phyloP scores from a whole-genome alignment of 441 rosid species.

The Populus hybrid region DNA sequence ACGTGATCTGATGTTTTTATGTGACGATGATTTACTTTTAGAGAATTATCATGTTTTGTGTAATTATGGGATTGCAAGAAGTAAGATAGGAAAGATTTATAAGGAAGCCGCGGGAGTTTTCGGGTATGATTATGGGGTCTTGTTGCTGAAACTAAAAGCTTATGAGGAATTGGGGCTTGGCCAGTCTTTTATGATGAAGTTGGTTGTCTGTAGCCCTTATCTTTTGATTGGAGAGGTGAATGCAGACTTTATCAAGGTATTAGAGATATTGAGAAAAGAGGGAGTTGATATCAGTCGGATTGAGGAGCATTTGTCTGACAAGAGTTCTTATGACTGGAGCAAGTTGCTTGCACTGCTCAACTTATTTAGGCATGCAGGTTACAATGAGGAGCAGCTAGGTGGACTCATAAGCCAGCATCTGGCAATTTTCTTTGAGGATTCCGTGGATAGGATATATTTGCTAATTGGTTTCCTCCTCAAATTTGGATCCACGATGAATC shows the following conservation, averaged over 20 bases:
- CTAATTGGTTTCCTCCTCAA: conserved; percentile 51
- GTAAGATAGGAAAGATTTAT: conserved; percentile 60
- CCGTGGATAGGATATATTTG: conserved; percentile 44
- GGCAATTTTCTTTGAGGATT: conserved; percentile 47
- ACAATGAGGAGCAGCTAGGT: conserved; percentile 30
- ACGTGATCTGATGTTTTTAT: conserved; percentile 48
- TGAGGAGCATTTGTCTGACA: conserved; percentile 38
- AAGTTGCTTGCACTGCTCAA: conserved; percentile 44
- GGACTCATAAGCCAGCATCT: conserved; percentile 45
- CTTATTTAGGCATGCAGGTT: conserved; percentile 35
- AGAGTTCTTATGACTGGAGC: conserved; percentile 47
- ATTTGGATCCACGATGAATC: conserved; percentile 45
- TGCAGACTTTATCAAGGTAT: conserved; percentile 39
- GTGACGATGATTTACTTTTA: conserved; percentile 58
- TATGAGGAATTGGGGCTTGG: conserved; percentile 58
- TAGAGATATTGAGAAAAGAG: conserved; percentile 40
- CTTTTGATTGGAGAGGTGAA: conserved; percentile 49
- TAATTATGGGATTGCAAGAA: conserved; percentile 48
- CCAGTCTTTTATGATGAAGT: conserved; percentile 37
- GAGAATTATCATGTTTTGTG: conserved; percentile 66
- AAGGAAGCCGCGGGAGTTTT: conserved; percentile 57
- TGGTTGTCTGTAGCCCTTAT: conserved; percentile 50
- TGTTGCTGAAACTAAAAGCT: conserved; percentile 52
- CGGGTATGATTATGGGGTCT: conserved; percentile 39
- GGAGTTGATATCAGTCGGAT: conserved; percentile 48